phyloP scores from a whole-genome alignment of 2,329 filamentous ascomycete species.

The Gnomoniopsis smithogilvyi region DNA sequence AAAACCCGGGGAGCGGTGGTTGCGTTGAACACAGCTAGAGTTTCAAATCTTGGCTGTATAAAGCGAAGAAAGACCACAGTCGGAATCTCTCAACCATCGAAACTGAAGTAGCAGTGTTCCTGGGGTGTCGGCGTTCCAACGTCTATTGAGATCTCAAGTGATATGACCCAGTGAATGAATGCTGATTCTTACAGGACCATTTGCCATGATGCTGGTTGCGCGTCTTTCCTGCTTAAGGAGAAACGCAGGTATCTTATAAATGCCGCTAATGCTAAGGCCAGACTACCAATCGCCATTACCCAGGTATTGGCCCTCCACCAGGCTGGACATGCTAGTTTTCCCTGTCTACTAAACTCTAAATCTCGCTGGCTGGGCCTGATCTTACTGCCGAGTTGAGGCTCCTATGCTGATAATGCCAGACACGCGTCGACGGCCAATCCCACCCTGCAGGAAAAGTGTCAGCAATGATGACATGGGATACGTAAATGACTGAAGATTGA shows the following conservation, averaged over 20 bases:
- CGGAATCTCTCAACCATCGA: no score
- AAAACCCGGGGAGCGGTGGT: no score
- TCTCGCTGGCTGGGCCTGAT: not conserved
- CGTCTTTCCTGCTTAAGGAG: not conserved
- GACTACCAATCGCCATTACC: no score
- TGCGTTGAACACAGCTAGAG: no score
- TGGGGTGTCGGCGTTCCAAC: no score
- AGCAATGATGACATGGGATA: constrained; percentile 13
- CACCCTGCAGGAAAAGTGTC: constrained; percentile 52
- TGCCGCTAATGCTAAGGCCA: constrained; percentile 2
- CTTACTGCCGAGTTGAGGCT: not conserved
- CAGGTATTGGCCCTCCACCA: not conserved
- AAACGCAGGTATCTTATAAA: not conserved
- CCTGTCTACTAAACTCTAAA: not conserved
- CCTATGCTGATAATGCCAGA: constrained; percentile 59
- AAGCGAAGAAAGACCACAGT: no score
- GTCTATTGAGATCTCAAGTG: not conserved
- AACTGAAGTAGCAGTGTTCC: no score
- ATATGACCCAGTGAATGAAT: not conserved
- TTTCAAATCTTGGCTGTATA: no score
- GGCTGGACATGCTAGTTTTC: not conserved
- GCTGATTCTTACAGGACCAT: not conserved
- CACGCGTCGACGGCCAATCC: constrained; percentile 84
- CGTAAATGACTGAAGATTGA: not conserved
- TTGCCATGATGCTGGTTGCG: not conserved